These are phyloP conservation scores for Yamadazyma membranifaciens DNA, from an alignment of 1,139 yeast species.

Conservation along the genomic window DNA sequence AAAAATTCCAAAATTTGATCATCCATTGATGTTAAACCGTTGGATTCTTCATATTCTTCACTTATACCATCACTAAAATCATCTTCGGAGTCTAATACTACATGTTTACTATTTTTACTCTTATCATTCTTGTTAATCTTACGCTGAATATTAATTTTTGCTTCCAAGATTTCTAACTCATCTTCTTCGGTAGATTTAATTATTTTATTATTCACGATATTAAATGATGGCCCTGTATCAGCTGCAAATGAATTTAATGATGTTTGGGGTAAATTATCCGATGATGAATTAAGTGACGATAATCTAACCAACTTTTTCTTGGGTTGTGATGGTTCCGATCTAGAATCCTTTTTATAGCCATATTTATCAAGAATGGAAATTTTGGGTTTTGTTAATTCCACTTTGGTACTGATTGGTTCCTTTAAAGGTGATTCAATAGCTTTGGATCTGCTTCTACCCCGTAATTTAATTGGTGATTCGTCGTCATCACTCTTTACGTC, in stretches of 20 bases:
- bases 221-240: background rate
- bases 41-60: constrained; percentile 31
- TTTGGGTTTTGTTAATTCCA: constrained; percentile 52
- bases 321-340: constrained; percentile 5
- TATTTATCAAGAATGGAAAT: constrained; percentile 56
- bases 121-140: constrained; percentile 16
- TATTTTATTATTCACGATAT: background rate
- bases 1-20: constrained; percentile 70
- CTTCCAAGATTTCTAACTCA: constrained; percentile 41
- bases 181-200: constrained; percentile 19
- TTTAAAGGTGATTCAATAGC: constrained; percentile 18
- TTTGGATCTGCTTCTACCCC: constrained; percentile 33
- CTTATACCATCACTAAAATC: constrained; percentile 39
- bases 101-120: constrained; percentile 10
- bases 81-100: constrained; percentile 21
- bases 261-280: background rate
- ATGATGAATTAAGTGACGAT: constrained; percentile 18
- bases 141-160: constrained; percentile 34
- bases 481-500: constrained; percentile 13
- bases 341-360: constrained; percentile 22
- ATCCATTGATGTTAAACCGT: constrained; percentile 56
- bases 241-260: background rate
- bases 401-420: constrained; percentile 43
- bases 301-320: constrained; percentile 40
- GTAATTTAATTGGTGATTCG: constrained; percentile 31